Evolutionary conservation across 2,329 filamentous ascomycete genomes (phyloP).

Genomic region (Colletotrichum sp.): DNA sequence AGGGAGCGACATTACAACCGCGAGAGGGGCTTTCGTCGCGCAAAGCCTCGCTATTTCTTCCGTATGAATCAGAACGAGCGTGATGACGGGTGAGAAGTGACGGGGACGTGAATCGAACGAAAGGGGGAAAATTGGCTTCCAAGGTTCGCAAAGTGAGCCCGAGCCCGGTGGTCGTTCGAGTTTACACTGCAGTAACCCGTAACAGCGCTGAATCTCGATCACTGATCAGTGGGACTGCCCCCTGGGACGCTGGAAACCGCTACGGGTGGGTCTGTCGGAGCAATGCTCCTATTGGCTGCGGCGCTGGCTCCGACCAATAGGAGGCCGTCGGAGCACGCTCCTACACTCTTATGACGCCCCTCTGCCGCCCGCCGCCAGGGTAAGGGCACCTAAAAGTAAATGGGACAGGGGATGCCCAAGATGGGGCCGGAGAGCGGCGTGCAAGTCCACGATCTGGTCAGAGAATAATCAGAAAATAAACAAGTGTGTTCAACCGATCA

Average conservation of each 20-base stretch:
- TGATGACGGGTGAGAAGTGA: neutral
- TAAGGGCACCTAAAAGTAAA: neutral
- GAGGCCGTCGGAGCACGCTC: conserved; percentile 14
- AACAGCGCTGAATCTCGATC: neutral
- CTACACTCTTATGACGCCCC: neutral
- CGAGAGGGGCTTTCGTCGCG: neutral
- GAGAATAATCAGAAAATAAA: neutral
- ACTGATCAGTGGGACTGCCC: neutral
- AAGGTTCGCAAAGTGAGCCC: neutral
- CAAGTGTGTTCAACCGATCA: neutral
- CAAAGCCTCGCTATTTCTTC: neutral
- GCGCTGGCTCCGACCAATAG: neutral
- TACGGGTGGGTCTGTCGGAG: neutral
- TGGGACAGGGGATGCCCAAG: neutral
- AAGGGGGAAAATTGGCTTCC: neutral
- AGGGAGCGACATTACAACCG: conserved; percentile 7
- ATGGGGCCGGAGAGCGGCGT: neutral
- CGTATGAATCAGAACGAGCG: neutral
- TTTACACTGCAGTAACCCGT: neutral
- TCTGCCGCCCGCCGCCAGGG: neutral
- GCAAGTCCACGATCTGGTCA: neutral
- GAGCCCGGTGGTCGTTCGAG: neutral
- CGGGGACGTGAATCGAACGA: neutral
- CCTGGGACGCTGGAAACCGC: neutral
- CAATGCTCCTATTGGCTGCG: neutral